Percentiles rank a stretch among this genome's conserved stretches.
These are phyloP conservation scores for Nicotiana sylvestris DNA, from an alignment of 257 asterid genomes.

Conservation along the genomic window DNA sequence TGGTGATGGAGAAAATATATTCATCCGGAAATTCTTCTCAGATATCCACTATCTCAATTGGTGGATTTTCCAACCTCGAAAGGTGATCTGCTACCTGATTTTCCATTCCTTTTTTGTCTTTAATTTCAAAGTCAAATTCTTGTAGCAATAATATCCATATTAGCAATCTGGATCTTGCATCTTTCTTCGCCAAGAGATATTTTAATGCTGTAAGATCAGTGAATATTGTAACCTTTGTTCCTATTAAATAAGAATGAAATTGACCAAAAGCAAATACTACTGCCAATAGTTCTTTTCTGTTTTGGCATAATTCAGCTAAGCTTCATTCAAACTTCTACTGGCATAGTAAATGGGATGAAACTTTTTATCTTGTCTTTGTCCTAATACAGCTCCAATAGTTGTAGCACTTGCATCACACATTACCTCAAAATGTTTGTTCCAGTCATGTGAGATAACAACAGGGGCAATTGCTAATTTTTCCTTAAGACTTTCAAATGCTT, in stretches of 20 bases:
- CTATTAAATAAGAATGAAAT: not conserved
- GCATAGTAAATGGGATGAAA: not conserved
- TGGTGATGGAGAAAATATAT: not conserved
- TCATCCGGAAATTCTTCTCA: not conserved
- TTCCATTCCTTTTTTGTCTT: not conserved
- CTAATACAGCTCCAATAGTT: not conserved
- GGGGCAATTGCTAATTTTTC: not conserved
- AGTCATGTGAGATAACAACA: not conserved
- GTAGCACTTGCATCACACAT: conserved; percentile 10
- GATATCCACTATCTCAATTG: not conserved
- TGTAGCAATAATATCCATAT: not conserved
- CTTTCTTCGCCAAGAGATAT: not conserved
- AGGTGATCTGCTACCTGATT: not conserved
- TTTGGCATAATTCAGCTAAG: too few relatives aligned
- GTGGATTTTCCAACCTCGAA: not conserved
- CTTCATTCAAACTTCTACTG: not conserved
- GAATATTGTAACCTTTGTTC: not conserved
- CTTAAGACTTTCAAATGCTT: not conserved
- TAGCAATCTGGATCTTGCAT: not conserved
- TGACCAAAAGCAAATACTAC: too few relatives aligned
- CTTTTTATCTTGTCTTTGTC: not conserved
- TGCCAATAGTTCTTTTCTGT: too few relatives aligned
- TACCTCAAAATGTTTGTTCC: not conserved
- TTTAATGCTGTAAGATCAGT: not conserved
- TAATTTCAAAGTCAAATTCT: not conserved